Percentiles rank a stretch among this genome's conserved stretches.
These are phyloP conservation scores for Talaromyces funiculosus DNA, from an alignment of 2,329 filamentous ascomycete genomes.

Conservation along the genomic window DNA sequence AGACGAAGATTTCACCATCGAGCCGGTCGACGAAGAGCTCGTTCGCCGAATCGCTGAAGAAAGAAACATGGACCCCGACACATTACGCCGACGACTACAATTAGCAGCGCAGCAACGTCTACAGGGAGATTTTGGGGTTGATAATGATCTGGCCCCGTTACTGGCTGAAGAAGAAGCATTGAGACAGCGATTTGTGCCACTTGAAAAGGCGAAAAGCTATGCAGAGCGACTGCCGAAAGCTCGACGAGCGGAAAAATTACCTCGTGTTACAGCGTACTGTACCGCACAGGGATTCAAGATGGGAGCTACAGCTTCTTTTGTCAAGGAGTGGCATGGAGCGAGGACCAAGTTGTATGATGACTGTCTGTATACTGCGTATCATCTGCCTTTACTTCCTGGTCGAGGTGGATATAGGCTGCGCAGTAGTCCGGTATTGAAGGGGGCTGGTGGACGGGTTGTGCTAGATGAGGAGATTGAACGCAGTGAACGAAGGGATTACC, in stretches of 20 bases:
- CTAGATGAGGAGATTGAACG: slow-evolving; percentile 94
- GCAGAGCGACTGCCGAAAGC: slow-evolving; percentile 88
- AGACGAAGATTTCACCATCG: slow-evolving; percentile 38
- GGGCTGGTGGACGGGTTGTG: slow-evolving; percentile 85
- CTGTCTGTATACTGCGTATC: slow-evolving; percentile 92
- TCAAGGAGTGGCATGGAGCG: slow-evolving; percentile 79
- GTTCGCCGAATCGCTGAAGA: slow-evolving; percentile 30
- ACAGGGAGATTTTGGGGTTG: slow-evolving; percentile 52
- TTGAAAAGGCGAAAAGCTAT: slow-evolving; percentile 74
- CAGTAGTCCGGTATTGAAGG: slow-evolving; percentile 87
- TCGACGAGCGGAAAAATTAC: slow-evolving; percentile 77
- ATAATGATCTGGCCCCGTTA: slow-evolving; percentile 47
- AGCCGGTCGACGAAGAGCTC: slow-evolving; percentile 31
- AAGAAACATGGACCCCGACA: slow-evolving; percentile 30
- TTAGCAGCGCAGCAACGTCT: slow-evolving; percentile 26
- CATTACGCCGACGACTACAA: slow-evolving; percentile 27
- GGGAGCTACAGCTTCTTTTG: slow-evolving; percentile 78
- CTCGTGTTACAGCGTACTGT: slow-evolving; percentile 90
- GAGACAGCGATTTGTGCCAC: slow-evolving; percentile 46
- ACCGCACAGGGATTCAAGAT: slow-evolving; percentile 92
- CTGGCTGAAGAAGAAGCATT: slow-evolving; percentile 56
- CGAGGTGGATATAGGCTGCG: slow-evolving; percentile 79
- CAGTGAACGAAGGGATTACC: slow-evolving; percentile 81
- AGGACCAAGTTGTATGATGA: slow-evolving; percentile 97
- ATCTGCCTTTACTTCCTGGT: slow-evolving; percentile 79